phyloP scores from a whole-genome alignment of 202 grass and related monocot genomes.

The Schoenoplectus tabernaemontani region DNA sequence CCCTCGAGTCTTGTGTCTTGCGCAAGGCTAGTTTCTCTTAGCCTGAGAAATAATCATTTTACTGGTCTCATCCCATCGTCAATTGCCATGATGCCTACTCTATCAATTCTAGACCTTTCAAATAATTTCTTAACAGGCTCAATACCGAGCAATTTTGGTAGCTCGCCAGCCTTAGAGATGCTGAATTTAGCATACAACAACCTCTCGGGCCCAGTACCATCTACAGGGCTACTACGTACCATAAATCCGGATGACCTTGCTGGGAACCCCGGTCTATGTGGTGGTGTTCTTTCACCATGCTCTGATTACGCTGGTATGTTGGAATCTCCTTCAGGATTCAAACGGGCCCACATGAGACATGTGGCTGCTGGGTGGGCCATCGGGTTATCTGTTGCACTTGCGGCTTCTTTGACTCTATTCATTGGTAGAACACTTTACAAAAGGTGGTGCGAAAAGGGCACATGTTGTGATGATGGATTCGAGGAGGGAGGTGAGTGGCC shows the following conservation, averaged over 20 bases:
- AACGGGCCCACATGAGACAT: constrained; percentile 56
- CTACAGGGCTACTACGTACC: constrained; percentile 53
- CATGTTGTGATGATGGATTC: constrained; percentile 49
- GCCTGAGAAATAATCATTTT: constrained; percentile 67
- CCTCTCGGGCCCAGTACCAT: constrained; percentile 55
- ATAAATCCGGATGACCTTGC: constrained; percentile 86
- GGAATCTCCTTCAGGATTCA: constrained; percentile 28
- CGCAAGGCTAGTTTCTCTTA: constrained; percentile 69
- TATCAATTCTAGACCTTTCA: constrained; percentile 82
- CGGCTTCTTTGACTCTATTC: constrained; percentile 27
- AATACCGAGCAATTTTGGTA: constrained; percentile 79
- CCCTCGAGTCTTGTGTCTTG: constrained; percentile 70
- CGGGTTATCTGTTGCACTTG: constrained; percentile 41
- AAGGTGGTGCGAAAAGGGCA: constrained; percentile 48
- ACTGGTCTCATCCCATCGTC: constrained; percentile 53
- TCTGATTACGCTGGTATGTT: constrained; percentile 21
- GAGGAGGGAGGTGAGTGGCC: constrained; percentile 49
- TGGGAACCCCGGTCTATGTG: constrained; percentile 67
- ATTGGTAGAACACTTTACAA: constrained; percentile 48
- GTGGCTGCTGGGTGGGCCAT: constrained; percentile 69
- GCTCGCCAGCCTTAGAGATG: constrained; percentile 77
- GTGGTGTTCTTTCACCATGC: constrained; percentile 55
- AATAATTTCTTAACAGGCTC: constrained; percentile 71
- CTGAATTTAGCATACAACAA: constrained; percentile 86
- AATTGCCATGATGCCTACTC: constrained; percentile 69